Conservation (phyloP, 257 asterid genomes). For the Plantago major region DNA sequence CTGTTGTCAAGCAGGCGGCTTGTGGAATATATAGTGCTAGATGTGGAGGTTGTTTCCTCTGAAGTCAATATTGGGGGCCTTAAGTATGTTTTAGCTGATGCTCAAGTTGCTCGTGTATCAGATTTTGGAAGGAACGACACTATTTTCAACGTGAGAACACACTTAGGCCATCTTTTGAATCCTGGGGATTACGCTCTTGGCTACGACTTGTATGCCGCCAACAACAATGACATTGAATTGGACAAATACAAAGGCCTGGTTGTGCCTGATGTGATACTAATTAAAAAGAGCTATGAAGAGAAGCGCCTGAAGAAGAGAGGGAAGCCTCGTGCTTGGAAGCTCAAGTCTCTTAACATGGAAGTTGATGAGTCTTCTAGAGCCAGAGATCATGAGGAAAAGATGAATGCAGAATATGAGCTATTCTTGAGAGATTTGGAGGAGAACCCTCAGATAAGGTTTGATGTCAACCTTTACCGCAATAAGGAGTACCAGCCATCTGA, state of each 20-base stretch:
- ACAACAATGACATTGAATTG: constrained; percentile 12
- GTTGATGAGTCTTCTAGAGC: constrained; percentile 25
- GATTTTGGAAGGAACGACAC: constrained; percentile 3
- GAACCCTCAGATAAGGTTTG: constrained; percentile 40
- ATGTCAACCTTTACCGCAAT: constrained; percentile 38
- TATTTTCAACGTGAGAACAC: not conserved
- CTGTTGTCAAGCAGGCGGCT: constrained; percentile 41
- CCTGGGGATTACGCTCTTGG: constrained; percentile 57
- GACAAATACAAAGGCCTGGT: constrained; percentile 6
- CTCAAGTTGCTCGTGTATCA: constrained; percentile 34
- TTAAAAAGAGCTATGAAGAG: constrained; percentile 13
- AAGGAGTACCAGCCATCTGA: constrained; percentile 50
- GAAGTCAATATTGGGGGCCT: constrained; percentile 36
- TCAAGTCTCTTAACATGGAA: constrained; percentile 46
- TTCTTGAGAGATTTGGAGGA: constrained; percentile 57
- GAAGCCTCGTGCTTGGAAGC: constrained; percentile 37
- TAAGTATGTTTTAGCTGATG: constrained; percentile 35
- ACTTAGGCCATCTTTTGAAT: constrained; percentile 18
- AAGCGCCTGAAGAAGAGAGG: constrained; percentile 25
- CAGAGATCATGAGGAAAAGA: constrained; percentile 41
- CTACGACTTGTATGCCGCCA: constrained; percentile 38
- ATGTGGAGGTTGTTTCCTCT: constrained; percentile 30
- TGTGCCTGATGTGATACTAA: constrained; percentile 2
- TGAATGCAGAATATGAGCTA: constrained; percentile 39
- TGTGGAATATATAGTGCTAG: constrained; percentile 41